Base-by-base conservation (phyloP, 2,329 filamentous ascomycete genomes). In the Dactylellina parvicollis region DNA sequence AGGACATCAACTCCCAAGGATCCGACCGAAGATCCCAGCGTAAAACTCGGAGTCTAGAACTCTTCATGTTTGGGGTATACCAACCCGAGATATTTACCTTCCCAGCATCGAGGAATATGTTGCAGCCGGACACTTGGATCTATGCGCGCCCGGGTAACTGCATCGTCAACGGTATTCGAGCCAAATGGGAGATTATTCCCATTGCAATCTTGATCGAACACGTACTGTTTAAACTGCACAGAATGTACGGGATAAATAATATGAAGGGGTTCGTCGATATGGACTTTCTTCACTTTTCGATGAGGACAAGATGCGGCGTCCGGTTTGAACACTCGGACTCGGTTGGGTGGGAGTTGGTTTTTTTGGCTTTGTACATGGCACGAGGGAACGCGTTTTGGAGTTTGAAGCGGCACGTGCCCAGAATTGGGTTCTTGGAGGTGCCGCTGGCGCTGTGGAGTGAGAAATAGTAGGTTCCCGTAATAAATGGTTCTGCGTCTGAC, bases 41-140 rank as follows among this genome's bases (percentile, higher is more conserved):
- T 42, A 42, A 42, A 16, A 38, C 12, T 1, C 55, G 30, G 4
- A 36, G 34, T 10, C 8, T 60, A 2, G 56, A 60, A 14, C 56
- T 60, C 3, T 60, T 60, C 14, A 60, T 60, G 56, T 40, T 60
- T 16, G 56, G 42, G 4, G 46, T 32, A 4, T 60, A 49, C 14
- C 56, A 60, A 20, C 56, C 56, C 18, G 56, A 49, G 12, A 38
- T 28, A 24, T 60, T 60, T 10, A 49, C 28, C 8, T 60, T 60
- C 9, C 56, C 56, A 2, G 46, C 42, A 5, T 38, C 28, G 9
- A 40, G 34, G 14, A 30, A 12, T 1, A 18, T 3, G 3, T 3
- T 60, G 10, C 18, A 28, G 20, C 10, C 30, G 14, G 18, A 22
- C 2, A n/a, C 42, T 18, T 5, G 14, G 16, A 40, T 60, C 34